These are phyloP conservation scores for Colletotrichum tamarilloi DNA, from an alignment of 2,329 filamentous ascomycete species.

Conservation along the genomic window DNA sequence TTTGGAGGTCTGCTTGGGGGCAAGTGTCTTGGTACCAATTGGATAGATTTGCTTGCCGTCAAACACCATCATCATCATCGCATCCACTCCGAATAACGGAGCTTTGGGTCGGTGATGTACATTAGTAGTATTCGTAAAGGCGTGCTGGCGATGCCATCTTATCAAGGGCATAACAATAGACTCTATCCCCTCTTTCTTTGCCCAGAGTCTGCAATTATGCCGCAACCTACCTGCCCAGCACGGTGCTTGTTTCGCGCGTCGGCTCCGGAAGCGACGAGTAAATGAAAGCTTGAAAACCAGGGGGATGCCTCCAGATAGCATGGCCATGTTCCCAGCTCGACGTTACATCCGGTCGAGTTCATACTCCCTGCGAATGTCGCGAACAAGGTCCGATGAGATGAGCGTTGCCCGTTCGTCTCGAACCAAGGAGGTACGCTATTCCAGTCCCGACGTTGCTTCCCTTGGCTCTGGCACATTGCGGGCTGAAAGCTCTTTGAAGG, in stretches of 20 bases:
- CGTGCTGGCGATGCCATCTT: constrained; percentile 20
- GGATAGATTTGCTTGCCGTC: background rate
- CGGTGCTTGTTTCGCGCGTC: background rate
- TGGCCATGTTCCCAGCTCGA: constrained; percentile 9
- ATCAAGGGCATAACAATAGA: constrained; percentile 3
- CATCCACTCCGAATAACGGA: constrained; percentile 1
- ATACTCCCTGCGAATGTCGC: constrained; percentile 6
- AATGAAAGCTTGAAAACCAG: constrained; percentile 8
- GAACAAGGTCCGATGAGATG: constrained; percentile 27
- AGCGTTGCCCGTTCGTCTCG: constrained; percentile 30
- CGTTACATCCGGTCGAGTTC: constrained; percentile 28
- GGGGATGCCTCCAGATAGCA: background rate
- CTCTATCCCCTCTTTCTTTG: background rate
- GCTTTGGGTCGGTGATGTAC: background rate
- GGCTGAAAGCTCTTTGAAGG: background rate
- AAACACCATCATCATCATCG: background rate
- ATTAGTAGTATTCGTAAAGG: constrained; percentile 2
- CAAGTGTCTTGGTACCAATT: background rate
- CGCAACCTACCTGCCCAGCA: background rate
- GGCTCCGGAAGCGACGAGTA: constrained; percentile 9
- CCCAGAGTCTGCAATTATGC: background rate
- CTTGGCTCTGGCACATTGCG: background rate
- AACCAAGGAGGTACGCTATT: constrained; percentile 17
- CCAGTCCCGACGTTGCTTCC: constrained; percentile 7
- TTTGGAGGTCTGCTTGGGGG: background rate